Conservation (phyloP, 208 protist genomes). For the Blechomonas ayalai region DNA sequence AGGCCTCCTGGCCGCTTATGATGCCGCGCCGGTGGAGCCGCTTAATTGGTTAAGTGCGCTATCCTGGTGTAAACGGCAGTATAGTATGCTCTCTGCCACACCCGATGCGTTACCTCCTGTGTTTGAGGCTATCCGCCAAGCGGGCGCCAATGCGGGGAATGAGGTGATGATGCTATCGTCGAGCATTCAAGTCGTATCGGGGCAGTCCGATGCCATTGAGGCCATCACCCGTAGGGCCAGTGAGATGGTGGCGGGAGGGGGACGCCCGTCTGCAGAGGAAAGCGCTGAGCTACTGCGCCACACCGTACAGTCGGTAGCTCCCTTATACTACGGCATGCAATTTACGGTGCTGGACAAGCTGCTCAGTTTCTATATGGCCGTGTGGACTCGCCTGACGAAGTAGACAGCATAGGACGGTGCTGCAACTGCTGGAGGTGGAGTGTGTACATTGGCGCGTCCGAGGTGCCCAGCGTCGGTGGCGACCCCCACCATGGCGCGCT, state of each 20-base stretch:
- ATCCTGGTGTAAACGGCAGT: too few relatives aligned
- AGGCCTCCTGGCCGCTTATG: slow-evolving; percentile 44
- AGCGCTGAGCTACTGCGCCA: slow-evolving; percentile 46
- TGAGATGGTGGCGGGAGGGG: slow-evolving; percentile 9
- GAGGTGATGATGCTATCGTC: slow-evolving; percentile 28
- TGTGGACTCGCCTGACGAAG: slow-evolving; percentile 59
- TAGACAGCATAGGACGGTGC: too few relatives aligned
- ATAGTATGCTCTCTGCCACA: too few relatives aligned
- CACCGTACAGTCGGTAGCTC: slow-evolving; percentile 25
- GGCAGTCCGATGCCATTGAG: slow-evolving; percentile 32
- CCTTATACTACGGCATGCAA: slow-evolving; percentile 53
- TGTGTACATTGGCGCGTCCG: too few relatives aligned
- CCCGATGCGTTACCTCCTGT: too few relatives aligned
- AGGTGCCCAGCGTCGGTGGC: too few relatives aligned
- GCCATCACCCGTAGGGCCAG: slow-evolving; percentile 17
- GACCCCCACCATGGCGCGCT: too few relatives aligned
- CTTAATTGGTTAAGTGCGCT: too few relatives aligned
- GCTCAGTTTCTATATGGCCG: slow-evolving; percentile 76
- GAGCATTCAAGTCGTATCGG: slow-evolving; percentile 25
- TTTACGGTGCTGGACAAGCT: slow-evolving; percentile 63
- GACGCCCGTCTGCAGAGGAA: slow-evolving; percentile 31
- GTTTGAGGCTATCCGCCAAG: too few relatives aligned
- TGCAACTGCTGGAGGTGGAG: too few relatives aligned
- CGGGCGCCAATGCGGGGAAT: slow-evolving; percentile 22
- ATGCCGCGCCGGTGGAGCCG: slow-evolving; percentile 8